These are phyloP conservation scores for Microdochium bolleyi DNA, from an alignment of 2,329 filamentous ascomycete species.

Conservation along the genomic window DNA sequence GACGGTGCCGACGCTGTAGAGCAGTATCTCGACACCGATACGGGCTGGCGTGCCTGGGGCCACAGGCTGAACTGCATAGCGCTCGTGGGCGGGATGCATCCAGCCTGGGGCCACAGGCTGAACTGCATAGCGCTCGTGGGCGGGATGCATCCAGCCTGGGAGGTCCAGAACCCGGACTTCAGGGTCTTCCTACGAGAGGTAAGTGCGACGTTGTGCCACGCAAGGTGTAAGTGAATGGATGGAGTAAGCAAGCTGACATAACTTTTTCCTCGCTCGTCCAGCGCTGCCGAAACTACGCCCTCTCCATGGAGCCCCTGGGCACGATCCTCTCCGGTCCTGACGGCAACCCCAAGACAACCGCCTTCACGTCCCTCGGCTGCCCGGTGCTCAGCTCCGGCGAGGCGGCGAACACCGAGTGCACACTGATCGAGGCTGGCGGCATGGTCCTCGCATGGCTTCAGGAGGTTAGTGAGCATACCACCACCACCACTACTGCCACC, in stretches of 20 bases:
- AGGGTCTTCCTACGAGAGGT: constrained; percentile 44
- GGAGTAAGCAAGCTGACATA: neutral
- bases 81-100: constrained; percentile 38
- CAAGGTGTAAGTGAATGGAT: neutral
- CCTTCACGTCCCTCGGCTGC: constrained; percentile 45
- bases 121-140: constrained; percentile 42
- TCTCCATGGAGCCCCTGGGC: constrained; percentile 42
- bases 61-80: constrained; percentile 37
- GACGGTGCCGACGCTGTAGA: constrained; percentile 54
- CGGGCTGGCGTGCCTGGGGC: constrained; percentile 39
- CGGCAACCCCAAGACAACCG: constrained; percentile 31
- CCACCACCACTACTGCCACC: neutral
- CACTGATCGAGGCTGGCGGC: constrained; percentile 48
- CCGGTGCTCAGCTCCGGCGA: constrained; percentile 66
- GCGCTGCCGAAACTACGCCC: constrained; percentile 53
- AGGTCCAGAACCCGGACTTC: constrained; percentile 35
- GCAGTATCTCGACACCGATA: constrained; percentile 47
- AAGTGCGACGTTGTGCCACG: constrained; percentile 11
- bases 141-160: constrained; percentile 28
- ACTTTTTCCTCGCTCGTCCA: constrained; percentile 16
- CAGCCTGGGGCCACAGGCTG: constrained; percentile 25
- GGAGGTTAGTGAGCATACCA: constrained; percentile 33
- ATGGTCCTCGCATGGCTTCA: constrained; percentile 55
- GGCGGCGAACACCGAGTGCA: constrained; percentile 46
- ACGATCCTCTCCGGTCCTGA: constrained; percentile 43